A percentile compares a stretch with the other conserved stretches of the same genome.
Conservation (phyloP, 306 rosid genomes). For the Fagus crenata region DNA sequence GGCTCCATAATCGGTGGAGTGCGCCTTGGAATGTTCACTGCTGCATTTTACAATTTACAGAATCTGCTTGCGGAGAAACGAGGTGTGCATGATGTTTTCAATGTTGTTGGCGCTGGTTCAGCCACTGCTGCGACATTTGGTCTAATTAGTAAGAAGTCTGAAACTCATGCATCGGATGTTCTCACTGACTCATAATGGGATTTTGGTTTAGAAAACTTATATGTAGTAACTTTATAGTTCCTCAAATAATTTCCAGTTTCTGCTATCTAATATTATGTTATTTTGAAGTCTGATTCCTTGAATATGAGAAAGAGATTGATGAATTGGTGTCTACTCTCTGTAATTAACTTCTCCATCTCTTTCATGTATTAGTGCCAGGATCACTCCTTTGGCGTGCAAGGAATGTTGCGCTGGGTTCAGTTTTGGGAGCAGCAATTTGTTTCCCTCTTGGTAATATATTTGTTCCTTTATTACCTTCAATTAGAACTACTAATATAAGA, state of each 20-base stretch:
- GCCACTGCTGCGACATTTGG: conserved; percentile 94
- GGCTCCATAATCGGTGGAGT: conserved; percentile 90
- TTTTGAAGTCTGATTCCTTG: conserved; percentile 9
- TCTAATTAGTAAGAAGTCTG: conserved; percentile 65
- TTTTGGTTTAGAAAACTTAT: conserved; percentile 1
- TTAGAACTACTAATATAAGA: neutral
- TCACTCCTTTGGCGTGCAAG: conserved; percentile 85
- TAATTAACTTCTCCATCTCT: conserved; percentile 14
- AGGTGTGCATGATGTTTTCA: conserved; percentile 80
- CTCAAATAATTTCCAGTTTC: neutral
- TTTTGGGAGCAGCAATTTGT: conserved; percentile 81
- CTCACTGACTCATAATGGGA: neutral
- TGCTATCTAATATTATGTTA: neutral
- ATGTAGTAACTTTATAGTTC: neutral
- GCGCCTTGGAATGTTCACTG: conserved; percentile 88
- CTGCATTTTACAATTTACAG: conserved; percentile 72
- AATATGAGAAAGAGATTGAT: neutral
- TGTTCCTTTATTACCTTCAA: neutral
- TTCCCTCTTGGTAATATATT: conserved; percentile 77
- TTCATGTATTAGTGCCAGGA: conserved; percentile 72
- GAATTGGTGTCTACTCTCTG: conserved; percentile 6
- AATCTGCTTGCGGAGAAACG: conserved; percentile 85
- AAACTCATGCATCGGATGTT: conserved; percentile 7
- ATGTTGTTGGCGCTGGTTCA: conserved; percentile 92
- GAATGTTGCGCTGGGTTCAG: conserved; percentile 72